A percentile compares a stretch with the other conserved stretches of the same genome.
Evolutionary conservation across 1,284 basidiomycete species (phyloP).

Genomic region (Boletus albobrunnescens): DNA sequence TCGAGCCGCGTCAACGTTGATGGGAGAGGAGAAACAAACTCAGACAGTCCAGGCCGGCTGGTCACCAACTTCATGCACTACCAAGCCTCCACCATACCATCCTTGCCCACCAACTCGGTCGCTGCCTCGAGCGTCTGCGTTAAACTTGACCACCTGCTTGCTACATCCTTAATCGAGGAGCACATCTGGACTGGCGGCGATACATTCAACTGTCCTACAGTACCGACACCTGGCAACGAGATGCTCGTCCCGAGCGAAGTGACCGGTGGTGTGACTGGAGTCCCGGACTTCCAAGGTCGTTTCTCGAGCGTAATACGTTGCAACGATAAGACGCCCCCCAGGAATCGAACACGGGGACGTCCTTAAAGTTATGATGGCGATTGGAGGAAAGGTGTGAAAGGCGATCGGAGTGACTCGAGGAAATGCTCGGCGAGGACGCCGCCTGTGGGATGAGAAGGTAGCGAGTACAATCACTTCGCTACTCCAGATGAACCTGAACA

Average conservation of each 20-base stretch:
- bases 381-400: slow-evolving; percentile 35
- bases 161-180: slow-evolving; percentile 1
- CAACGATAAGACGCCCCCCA: slow-evolving; percentile 53
- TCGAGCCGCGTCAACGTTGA: neutral
- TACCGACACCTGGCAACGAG: slow-evolving; percentile 43
- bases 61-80: slow-evolving; percentile 24
- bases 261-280: slow-evolving; percentile 33
- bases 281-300: slow-evolving; percentile 28
- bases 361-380: slow-evolving; percentile 49
- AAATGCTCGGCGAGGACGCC: slow-evolving; percentile 32
- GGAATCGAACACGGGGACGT: slow-evolving; percentile 65
- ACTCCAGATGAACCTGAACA: slow-evolving; percentile 53
- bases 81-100: slow-evolving; percentile 65
- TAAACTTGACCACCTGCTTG: slow-evolving; percentile 32
- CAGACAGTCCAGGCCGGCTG: slow-evolving; percentile 6
- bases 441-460: slow-evolving; percentile 32
- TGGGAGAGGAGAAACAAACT: slow-evolving; percentile 13
- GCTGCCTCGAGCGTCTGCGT: slow-evolving; percentile 42
- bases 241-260: slow-evolving; percentile 40
- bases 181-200: slow-evolving; percentile 15
- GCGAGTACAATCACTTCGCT: slow-evolving; percentile 35
- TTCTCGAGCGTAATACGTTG: slow-evolving; percentile 50
- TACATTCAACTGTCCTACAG: slow-evolving; percentile 31
- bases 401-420: slow-evolving; percentile 35
- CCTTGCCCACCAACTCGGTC: slow-evolving; percentile 41